Conservation (phyloP, 805 yeast genomes). For the Candida railenensis region DNA sequence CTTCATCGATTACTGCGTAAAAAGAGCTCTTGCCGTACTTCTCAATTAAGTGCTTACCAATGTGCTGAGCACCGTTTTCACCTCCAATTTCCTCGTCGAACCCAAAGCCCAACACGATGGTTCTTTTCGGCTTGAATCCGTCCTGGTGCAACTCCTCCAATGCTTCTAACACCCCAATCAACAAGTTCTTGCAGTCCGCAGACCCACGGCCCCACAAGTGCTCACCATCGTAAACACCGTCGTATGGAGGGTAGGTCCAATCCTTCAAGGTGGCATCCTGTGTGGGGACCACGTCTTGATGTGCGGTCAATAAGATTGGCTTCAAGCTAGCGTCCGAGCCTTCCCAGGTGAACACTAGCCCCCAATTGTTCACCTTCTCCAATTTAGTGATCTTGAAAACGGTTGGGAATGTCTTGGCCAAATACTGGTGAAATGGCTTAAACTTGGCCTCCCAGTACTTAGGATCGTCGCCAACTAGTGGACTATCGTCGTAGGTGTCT, state of each 20-base stretch:
- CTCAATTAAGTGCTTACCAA: slow-evolving; percentile 9
- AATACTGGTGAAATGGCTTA: slow-evolving; percentile 16
- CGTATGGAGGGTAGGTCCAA: slow-evolving; percentile 40
- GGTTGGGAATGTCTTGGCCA: slow-evolving; percentile 16
- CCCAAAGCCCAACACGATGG: slow-evolving; percentile 15
- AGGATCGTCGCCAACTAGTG: slow-evolving; percentile 13
- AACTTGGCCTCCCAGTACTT: slow-evolving; percentile 16
- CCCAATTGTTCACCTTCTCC: slow-evolving; percentile 17
- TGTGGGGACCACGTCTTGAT: slow-evolving; percentile 25
- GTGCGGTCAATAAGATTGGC: slow-evolving; percentile 23
- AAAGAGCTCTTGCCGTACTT: slow-evolving; percentile 13
- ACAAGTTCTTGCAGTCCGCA: slow-evolving; percentile 32
- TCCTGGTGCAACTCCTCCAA: slow-evolving; percentile 10
- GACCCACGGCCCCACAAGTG: slow-evolving; percentile 40
- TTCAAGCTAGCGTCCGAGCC: slow-evolving; percentile 14
- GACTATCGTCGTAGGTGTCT: slow-evolving; percentile 14
- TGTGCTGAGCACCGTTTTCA: slow-evolving; percentile 16
- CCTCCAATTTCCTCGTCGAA: slow-evolving; percentile 19
- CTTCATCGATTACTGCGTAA: slow-evolving; percentile 17
- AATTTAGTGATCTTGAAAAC: slow-evolving; percentile 12
- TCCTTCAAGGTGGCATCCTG: slow-evolving; percentile 18
- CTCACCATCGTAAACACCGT: slow-evolving; percentile 36
- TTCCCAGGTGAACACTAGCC: slow-evolving; percentile 20
- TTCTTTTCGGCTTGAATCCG: slow-evolving; percentile 14
- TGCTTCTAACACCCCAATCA: slow-evolving; percentile 21